Percentiles rank a stretch among this genome's conserved stretches.
Evolutionary conservation across 2,329 filamentous ascomycete species (phyloP).

Genomic region (Pseudogymnoascus sp.): DNA sequence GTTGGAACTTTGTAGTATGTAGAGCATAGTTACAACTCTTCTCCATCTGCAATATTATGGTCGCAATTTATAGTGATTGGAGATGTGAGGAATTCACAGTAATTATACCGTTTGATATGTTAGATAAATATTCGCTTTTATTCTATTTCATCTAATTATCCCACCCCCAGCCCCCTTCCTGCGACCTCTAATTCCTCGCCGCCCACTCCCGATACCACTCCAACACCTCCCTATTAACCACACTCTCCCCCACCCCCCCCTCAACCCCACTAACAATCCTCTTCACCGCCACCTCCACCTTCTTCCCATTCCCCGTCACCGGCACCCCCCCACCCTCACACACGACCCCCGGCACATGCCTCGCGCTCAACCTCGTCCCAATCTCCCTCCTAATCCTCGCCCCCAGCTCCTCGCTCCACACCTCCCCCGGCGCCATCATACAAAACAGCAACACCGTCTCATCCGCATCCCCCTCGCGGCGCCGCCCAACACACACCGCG

Average conservation of each 20-base stretch:
- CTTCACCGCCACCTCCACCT: slow-evolving; percentile 94
- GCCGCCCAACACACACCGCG: slow-evolving; percentile 75
- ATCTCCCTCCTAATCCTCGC: slow-evolving; percentile 58
- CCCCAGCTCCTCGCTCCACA: slow-evolving; percentile 52
- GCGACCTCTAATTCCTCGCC: slow-evolving; percentile 32
- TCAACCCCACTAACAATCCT: slow-evolving; percentile 85
- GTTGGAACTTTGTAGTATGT: too few species aligned
- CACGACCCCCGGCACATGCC: slow-evolving; percentile 80
- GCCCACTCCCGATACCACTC: slow-evolving; percentile 84
- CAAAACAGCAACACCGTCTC: slow-evolving; percentile 68
- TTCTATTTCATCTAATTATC: not conserved
- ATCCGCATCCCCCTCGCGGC: slow-evolving; percentile 36
- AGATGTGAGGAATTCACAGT: too few species aligned
- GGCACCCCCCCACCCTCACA: slow-evolving; percentile 75
- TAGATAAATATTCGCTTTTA: too few species aligned
- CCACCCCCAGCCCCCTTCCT: not conserved
- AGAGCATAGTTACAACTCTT: too few species aligned
- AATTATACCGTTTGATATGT: too few species aligned
- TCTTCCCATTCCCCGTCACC: slow-evolving; percentile 90
- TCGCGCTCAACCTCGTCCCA: slow-evolving; percentile 69
- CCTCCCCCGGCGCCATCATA: slow-evolving; percentile 48
- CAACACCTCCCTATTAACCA: slow-evolving; percentile 83
- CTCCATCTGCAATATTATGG: too few species aligned
- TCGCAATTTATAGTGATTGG: too few species aligned
- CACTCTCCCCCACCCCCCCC: slow-evolving; percentile 82